A percentile compares a stretch with the other conserved stretches of the same genome.
phyloP scores from a whole-genome alignment of 2,329 filamentous ascomycete genomes.

The Hymenotorrendiella dingleyae region DNA sequence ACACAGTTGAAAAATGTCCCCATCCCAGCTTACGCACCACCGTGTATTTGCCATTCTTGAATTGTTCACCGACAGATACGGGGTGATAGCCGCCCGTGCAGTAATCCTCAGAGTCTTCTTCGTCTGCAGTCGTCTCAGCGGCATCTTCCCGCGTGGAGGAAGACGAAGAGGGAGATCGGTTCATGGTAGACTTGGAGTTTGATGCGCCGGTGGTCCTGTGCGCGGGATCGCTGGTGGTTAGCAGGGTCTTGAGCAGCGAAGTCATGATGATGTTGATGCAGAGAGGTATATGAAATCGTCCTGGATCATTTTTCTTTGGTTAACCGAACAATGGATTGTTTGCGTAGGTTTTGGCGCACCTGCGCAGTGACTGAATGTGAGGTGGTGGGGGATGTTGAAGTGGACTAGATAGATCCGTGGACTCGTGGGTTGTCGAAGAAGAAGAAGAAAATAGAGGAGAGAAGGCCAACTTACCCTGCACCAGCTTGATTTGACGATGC shows the following conservation, averaged over 20 bases:
- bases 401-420: constrained; percentile 3
- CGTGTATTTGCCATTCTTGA: constrained; percentile 96
- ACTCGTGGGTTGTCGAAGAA: not conserved
- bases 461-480: constrained; percentile 31
- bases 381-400: not conserved
- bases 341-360: too few relatives aligned
- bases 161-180: constrained; percentile 56
- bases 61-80: constrained; percentile 88
- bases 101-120: constrained; percentile 98
- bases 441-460: not conserved
- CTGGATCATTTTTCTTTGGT: not conserved
- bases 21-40: constrained; percentile 94
- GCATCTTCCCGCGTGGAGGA: constrained; percentile 76
- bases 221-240: constrained; percentile 23
- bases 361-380: not conserved
- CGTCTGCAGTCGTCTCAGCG: constrained; percentile 88
- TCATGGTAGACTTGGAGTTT: constrained; percentile 25
- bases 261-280: too few relatives aligned
- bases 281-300: too few relatives aligned
- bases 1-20: constrained; percentile 99
- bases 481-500: constrained; percentile 28
- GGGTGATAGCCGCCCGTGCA: constrained; percentile 99
- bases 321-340: too few relatives aligned
- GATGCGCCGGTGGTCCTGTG: constrained; percentile 27
- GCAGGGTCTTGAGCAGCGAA: constrained; percentile 25